Conservation (phyloP, 225 moss, liverwort and hornwort genomes). For the Thuidium tamariscinum region DNA sequence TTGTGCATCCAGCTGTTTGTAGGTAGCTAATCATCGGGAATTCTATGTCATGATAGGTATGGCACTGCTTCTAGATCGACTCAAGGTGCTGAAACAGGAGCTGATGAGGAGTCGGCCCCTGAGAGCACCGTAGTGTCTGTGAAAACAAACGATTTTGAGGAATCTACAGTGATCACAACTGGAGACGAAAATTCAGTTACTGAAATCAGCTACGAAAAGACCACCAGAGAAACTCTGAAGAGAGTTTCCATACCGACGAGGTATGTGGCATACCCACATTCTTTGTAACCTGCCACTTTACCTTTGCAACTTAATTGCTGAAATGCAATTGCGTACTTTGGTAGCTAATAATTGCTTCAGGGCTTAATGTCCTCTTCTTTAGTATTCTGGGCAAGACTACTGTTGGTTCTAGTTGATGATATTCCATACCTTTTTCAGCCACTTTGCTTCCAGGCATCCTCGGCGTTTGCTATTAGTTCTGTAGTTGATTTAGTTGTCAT, state of each 20-base stretch:
- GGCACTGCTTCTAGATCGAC: constrained; percentile 10
- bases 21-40: neutral
- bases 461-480: neutral
- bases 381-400: neutral
- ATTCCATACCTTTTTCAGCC: neutral
- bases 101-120: neutral
- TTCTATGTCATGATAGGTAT: neutral
- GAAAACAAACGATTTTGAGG: neutral
- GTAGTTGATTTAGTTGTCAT: neutral
- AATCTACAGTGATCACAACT: neutral
- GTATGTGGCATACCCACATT: neutral
- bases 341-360: neutral
- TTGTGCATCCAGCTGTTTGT: neutral
- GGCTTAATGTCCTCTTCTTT: neutral
- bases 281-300: neutral
- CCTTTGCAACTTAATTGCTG: neutral
- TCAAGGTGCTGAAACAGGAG: constrained; percentile 2
- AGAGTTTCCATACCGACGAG: neutral
- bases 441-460: neutral
- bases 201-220: neutral
- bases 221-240: neutral
- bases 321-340: neutral
- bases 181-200: constrained; percentile 6
- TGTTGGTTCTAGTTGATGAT: neutral
- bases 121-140: neutral